Base-by-base conservation (phyloP, 495 filamentous ascomycete genomes). In the Penicillium psychrofluorescens region DNA sequence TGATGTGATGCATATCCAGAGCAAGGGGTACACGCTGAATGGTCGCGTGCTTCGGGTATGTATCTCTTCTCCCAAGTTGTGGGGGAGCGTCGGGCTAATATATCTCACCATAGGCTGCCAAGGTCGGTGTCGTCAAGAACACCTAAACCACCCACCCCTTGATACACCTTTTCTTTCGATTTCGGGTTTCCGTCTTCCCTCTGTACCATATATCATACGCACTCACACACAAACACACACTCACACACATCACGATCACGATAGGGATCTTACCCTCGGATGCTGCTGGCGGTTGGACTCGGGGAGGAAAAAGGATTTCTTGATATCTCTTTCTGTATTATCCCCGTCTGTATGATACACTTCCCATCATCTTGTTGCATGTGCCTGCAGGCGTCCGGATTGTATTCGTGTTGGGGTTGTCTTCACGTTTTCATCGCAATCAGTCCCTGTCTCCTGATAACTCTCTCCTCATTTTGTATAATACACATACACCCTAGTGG, bases 21-120 rank as follows among this genome's bases (percentile, higher is more conserved):
- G 87, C 74, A 97, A 95, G 75, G 92, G 92, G 35, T 98, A 92
- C 70, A 73, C 75, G 55, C 74, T 96, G 40, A 96, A 98, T 63
- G 92, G 92, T 46, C 72, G 92, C 53, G 75, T 95, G 38, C 67
- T 98, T 48, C 79, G 92, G 63, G 83, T 84, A 12, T 22, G 22
- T 22, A 6, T 3, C 22, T 22, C 22, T 22, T 22, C 2, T 22
- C 31, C 16, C 2, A 33, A 33, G 11, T 29, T 36, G 7, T 9
- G 7, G 11, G 12, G 35, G 33, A 11, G 22, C 22, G 22, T n/a
- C 12, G 50, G 50, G 35, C 11, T 64, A 46, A 55, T 35, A 36
- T 38, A 41, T 34, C 36, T 46, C 44, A 22, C 11, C 45, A 36
- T 39, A 81, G 71, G 85, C 91, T 47, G 88, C 91, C 51, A 95